These are phyloP conservation scores for Fusarium clavum DNA, from an alignment of 2,329 filamentous ascomycete genomes.

Conservation along the genomic window DNA sequence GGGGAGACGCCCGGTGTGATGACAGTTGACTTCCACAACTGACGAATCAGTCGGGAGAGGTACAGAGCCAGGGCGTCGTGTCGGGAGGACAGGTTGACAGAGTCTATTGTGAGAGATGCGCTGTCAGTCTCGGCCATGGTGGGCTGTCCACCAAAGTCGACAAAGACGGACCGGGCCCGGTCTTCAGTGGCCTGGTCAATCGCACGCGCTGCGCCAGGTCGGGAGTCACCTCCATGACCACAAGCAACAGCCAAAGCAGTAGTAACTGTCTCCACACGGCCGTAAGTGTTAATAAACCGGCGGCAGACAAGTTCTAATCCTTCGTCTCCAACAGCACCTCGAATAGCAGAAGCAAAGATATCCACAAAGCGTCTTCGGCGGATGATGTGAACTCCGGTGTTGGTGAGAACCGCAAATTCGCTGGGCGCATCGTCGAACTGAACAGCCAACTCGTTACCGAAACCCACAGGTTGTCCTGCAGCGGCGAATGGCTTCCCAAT, in stretches of 20 bases:
- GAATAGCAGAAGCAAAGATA: constrained; percentile 86
- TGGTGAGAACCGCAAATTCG: constrained; percentile 92
- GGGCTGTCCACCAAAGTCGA: constrained; percentile 91
- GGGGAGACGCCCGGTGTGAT: constrained; percentile 66
- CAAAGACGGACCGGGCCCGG: constrained; percentile 85
- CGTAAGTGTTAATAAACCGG: constrained; percentile 87
- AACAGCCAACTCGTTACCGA: constrained; percentile 95
- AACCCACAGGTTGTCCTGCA: constrained; percentile 76
- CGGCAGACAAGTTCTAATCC: constrained; percentile 84
- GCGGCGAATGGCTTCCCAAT: constrained; percentile 80
- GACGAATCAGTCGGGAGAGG: constrained; percentile 86
- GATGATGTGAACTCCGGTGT: constrained; percentile 88
- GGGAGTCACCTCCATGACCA: constrained; percentile 84
- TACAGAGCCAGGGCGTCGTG: constrained; percentile 91
- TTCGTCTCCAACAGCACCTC: constrained; percentile 79
- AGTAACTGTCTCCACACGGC: constrained; percentile 87
- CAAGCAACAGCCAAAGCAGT: constrained; percentile 95
- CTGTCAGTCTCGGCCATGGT: constrained; percentile 83
- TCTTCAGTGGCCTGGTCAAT: constrained; percentile 89
- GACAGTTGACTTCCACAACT: constrained; percentile 86
- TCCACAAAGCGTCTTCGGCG: constrained; percentile 88
- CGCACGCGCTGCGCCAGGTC: constrained; percentile 78
- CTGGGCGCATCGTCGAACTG: constrained; percentile 87
- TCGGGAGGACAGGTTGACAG: constrained; percentile 86
- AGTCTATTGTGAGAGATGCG: constrained; percentile 78